A percentile compares a stretch with the other conserved stretches of the same genome.
Conservation (phyloP, 306 rosid genomes). For the Quercus agrifolia region DNA sequence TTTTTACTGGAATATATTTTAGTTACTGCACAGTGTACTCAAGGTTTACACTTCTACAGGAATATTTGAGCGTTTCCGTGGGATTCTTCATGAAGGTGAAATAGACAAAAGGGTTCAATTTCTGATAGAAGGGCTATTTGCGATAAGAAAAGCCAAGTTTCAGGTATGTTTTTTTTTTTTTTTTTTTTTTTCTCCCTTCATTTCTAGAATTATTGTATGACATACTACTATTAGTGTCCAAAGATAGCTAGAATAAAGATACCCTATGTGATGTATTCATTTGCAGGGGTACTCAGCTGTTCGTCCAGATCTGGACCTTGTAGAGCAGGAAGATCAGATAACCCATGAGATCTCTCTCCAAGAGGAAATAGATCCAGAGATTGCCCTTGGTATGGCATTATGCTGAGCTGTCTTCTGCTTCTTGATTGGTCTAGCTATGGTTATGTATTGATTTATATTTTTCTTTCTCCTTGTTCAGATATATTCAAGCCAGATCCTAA, state of each 20-base stretch:
- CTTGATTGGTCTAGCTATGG: constrained; percentile 6
- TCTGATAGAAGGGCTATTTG: constrained; percentile 87
- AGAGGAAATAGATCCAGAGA: constrained; percentile 44
- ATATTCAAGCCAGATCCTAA: no score
- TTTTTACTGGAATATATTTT: not conserved
- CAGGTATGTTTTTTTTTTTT: constrained; percentile 46
- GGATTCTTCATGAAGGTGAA: constrained; percentile 97
- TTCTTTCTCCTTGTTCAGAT: no score
- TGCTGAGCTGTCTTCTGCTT: constrained; percentile 1
- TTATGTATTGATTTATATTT: not conserved
- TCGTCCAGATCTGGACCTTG: constrained; percentile 57
- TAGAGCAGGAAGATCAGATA: constrained; percentile 58
- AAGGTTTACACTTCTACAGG: constrained; percentile 37
- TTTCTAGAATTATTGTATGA: not conserved
- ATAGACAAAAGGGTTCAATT: constrained; percentile 89
- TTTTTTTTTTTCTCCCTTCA: no score
- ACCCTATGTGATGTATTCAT: not conserved
- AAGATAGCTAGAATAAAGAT: not conserved
- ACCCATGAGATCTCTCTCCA: constrained; percentile 54
- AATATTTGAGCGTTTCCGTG: constrained; percentile 92
- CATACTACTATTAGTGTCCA: not conserved
- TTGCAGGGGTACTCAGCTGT: constrained; percentile 57
- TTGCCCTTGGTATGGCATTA: constrained; percentile 41
- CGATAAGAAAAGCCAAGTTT: constrained; percentile 84
- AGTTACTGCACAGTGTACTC: not conserved